Conservation (phyloP, 208 protist genomes). For the Porcisia deanei region DNA sequence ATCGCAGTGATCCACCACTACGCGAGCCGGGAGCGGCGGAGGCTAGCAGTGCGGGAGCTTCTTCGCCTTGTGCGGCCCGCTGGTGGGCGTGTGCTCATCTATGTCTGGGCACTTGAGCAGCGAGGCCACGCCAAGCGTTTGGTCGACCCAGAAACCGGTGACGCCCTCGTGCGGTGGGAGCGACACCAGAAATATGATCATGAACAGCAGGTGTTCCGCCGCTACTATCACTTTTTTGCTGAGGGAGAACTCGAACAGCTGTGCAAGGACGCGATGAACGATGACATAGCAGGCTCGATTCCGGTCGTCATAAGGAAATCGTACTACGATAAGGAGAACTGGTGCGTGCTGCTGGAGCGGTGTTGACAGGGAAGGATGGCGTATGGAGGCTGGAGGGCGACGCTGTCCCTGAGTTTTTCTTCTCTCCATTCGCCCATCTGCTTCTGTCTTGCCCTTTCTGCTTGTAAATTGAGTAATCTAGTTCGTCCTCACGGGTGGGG, state of each 20-base stretch:
- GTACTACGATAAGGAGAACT: slow-evolving; percentile 92
- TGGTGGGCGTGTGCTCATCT: slow-evolving; percentile 74
- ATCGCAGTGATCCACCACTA: slow-evolving; percentile 93
- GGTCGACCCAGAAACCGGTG: slow-evolving; percentile 49
- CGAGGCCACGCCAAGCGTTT: slow-evolving; percentile 15
- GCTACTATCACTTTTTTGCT: slow-evolving; percentile 88
- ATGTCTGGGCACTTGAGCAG: slow-evolving; percentile 85
- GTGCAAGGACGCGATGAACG: slow-evolving; percentile 34
- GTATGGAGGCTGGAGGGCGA: background rate
- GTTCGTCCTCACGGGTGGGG: background rate
- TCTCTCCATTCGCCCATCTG: background rate
- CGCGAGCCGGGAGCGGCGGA: slow-evolving; percentile 51
- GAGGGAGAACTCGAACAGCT: slow-evolving; percentile 78
- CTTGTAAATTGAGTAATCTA: background rate
- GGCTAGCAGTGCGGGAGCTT: slow-evolving; percentile 61
- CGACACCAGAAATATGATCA: slow-evolving; percentile 54
- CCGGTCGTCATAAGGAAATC: slow-evolving; percentile 29
- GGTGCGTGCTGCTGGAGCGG: slow-evolving; percentile 71
- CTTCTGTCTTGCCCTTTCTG: background rate
- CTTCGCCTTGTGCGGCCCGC: slow-evolving; percentile 64
- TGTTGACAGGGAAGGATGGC: background rate
- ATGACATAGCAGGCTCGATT: slow-evolving; percentile 6
- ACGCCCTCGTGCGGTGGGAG: slow-evolving; percentile 70
- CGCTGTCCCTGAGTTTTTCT: slow-evolving; percentile 1
- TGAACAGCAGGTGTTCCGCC: slow-evolving; percentile 48